Evolutionary conservation across 1,284 basidiomycete species (phyloP), one percentile per base, ranked within the genome.

Genomic region (Neotropicomus parvogracilis): DNA sequence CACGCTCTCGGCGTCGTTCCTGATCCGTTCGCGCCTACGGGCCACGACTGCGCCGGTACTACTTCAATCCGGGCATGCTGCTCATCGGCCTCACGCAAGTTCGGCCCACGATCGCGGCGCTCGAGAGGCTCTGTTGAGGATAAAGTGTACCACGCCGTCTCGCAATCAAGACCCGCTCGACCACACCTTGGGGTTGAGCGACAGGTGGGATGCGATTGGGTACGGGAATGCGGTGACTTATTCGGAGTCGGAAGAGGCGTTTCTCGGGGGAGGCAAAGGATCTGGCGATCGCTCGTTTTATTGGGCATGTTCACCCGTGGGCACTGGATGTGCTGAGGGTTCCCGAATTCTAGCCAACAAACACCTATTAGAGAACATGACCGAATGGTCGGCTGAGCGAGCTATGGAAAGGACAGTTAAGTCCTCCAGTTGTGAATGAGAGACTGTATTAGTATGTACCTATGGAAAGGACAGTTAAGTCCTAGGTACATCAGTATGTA

Each of bases 11-110:
- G 68, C 2, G 78, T 79, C 1, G 70, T 55, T 9, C 54, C 60
- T 3, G 79, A 82, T 57, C 68, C 81, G n/a, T 79, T 79, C 2
- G 67, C 58, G 49, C 79, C 79, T 0, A 65, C 68, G 59, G 78
- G 80, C 0, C 74, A 77, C 53, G 57, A 60, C 0, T 64, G 50
- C 2, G 32, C 70, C 6, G 49, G 0, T 62, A 68, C 6, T 79
- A 81, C 56, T 81, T 81, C 68, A 82, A 81, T 44, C 74, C 77
- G 0, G 80, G 79, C 0, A 75, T 82, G 16, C 56, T 82, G 42
- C 60, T 81, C 11, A 51, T 81, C 49, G 72, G 81, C 59, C 64
- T 81, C 31, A 59, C 74, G 1, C 65, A 64, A 34, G 58, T 70
- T 9, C 65, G 78, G n/a, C 20, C 36, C 8, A 45, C 46, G 4